Conservation (phyloP, 306 rosid genomes). For the Glycine soja region DNA sequence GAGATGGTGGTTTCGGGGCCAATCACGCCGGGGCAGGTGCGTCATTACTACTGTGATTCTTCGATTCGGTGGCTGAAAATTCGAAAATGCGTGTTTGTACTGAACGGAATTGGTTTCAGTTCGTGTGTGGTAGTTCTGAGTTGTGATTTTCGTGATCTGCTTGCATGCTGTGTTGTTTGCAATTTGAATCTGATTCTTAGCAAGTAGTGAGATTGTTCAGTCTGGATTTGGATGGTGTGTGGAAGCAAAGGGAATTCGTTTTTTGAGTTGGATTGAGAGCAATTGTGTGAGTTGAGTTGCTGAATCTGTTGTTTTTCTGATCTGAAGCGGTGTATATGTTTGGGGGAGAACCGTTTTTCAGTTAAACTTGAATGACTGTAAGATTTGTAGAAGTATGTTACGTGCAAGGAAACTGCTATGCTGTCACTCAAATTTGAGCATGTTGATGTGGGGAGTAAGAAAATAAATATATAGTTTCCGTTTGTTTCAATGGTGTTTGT, state of each 20-base stretch:
- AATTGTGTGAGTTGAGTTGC: neutral
- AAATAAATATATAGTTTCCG: neutral
- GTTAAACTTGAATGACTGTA: neutral
- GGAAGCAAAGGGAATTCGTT: neutral
- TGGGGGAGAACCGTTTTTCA: conserved; percentile 14
- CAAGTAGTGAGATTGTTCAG: neutral
- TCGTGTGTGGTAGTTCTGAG: conserved; percentile 14
- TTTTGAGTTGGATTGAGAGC: conserved; percentile 11
- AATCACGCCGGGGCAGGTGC: conserved; percentile 86
- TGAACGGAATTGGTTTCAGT: neutral
- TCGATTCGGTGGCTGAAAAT: neutral
- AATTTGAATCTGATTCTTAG: conserved; percentile 11
- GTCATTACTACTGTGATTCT: conserved; percentile 5
- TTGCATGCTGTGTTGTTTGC: conserved; percentile 20
- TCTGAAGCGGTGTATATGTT: conserved; percentile 2
- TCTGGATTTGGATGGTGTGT: neutral
- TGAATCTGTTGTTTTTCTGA: neutral
- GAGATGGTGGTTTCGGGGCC: conserved; percentile 76
- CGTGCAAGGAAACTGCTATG: neutral
- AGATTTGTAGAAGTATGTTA: conserved; percentile 9
- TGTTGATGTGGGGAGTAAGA: conserved; percentile 13
- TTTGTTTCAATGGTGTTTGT: neutral
- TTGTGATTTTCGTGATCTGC: conserved; percentile 44
- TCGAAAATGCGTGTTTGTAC: neutral
- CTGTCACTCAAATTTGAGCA: conserved; percentile 12